These are phyloP conservation scores for Triangularia verruculosa DNA, from an alignment of 2,329 filamentous ascomycete species.

Conservation along the genomic window DNA sequence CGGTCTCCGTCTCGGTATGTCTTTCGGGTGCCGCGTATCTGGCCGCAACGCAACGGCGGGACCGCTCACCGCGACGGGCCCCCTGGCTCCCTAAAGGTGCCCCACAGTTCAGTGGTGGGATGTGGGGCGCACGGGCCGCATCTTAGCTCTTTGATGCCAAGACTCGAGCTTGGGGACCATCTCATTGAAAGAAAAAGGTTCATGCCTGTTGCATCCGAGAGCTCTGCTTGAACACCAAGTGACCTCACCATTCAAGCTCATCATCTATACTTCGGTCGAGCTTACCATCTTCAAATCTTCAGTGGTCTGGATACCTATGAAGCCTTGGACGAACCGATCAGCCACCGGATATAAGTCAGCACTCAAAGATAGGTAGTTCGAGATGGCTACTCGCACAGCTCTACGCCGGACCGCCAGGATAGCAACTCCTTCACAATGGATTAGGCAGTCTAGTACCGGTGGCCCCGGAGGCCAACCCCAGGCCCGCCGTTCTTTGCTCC, in stretches of 20 bases:
- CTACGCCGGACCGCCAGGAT: constrained; percentile 11
- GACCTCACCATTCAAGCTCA: constrained; percentile 12
- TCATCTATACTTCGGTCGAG: not conserved
- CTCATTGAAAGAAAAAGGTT: constrained; percentile 3
- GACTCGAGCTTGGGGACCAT: constrained; percentile 1
- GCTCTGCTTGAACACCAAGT: not conserved
- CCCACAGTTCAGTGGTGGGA: not conserved
- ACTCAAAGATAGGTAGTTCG: not conserved
- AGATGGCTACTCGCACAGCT: constrained; percentile 22
- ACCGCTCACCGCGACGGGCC: not conserved
- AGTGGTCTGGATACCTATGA: not conserved
- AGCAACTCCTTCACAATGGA: constrained; percentile 16
- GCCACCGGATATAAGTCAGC: not conserved
- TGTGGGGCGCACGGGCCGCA: not conserved
- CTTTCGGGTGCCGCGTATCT: not conserved
- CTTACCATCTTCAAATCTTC: not conserved
- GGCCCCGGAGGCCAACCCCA: not conserved
- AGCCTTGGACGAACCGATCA: not conserved
- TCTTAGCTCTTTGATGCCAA: constrained; percentile 10
- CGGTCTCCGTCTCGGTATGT: not conserved
- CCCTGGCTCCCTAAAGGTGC: not conserved
- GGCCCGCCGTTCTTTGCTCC: not conserved
- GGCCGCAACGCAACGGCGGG: not conserved
- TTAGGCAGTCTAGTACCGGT: constrained; percentile 18
- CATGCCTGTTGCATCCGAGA: constrained; percentile 1